These are phyloP conservation scores for Crithidia mellificae DNA, from an alignment of 208 protist species.

Conservation along the genomic window DNA sequence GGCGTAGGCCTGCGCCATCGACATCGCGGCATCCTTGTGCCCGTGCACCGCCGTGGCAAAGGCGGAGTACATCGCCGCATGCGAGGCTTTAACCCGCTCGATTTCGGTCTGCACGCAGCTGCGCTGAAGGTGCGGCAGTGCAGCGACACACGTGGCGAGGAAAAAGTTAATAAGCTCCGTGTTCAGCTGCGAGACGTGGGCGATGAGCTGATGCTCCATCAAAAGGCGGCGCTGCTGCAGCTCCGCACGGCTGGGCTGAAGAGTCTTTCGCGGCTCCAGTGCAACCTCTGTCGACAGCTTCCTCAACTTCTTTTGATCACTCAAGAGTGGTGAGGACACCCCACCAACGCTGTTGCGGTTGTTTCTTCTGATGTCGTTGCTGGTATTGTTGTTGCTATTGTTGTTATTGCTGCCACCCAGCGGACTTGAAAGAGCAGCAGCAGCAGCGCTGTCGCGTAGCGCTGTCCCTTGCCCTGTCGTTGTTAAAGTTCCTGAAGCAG, in stretches of 20 bases:
- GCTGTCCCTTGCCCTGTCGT: neutral
- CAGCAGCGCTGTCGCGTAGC: neutral
- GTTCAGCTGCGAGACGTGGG: conserved; percentile 66
- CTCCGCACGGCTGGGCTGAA: neutral
- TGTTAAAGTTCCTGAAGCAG: neutral
- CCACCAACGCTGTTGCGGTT: too few relatives aligned
- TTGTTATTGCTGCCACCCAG: neutral
- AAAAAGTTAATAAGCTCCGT: conserved; percentile 88
- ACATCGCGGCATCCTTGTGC: conserved; percentile 27
- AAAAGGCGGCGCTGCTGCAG: conserved; percentile 18
- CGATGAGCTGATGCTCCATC: conserved; percentile 61
- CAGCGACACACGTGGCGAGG: conserved; percentile 41
- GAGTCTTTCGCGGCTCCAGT: neutral
- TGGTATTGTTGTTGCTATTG: conserved; percentile 1
- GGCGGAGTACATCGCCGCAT: conserved; percentile 22
- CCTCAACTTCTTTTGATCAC: too few relatives aligned
- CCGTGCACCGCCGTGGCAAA: conserved; percentile 25
- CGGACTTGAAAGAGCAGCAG: neutral
- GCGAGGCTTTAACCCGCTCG: conserved; percentile 11
- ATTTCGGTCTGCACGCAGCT: conserved; percentile 29
- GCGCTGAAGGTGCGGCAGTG: conserved; percentile 31
- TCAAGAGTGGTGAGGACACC: too few relatives aligned
- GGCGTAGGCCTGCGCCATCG: conserved; percentile 22
- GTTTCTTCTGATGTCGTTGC: neutral
- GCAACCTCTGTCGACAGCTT: too few relatives aligned